These are phyloP conservation scores for Microbotryomycetes sp. DNA, from an alignment of 1,284 basidiomycete species.

Conservation along the genomic window DNA sequence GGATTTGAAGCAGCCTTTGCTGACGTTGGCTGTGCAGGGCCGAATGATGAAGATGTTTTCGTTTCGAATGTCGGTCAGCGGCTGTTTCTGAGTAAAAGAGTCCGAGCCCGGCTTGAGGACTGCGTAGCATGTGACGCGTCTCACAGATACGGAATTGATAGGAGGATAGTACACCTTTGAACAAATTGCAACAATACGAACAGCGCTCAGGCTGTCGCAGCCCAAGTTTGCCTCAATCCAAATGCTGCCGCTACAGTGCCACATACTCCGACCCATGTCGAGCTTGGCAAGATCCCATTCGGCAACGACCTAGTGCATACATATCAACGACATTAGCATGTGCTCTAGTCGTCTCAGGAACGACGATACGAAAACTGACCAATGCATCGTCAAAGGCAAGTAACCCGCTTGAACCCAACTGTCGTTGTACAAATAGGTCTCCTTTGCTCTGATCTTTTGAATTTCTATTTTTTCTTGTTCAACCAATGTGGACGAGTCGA, in stretches of 20 bases:
- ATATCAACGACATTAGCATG: background rate
- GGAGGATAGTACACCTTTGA: too few relatives aligned
- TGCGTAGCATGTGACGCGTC: too few relatives aligned
- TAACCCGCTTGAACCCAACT: conserved; percentile 66
- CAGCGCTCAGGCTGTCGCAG: conserved; percentile 18
- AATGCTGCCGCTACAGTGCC: conserved; percentile 24
- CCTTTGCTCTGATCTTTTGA: conserved; percentile 52
- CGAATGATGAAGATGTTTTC: too few relatives aligned
- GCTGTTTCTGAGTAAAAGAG: too few relatives aligned
- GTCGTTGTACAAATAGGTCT: conserved; percentile 66
- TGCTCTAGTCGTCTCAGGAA: background rate
- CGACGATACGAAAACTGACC: conserved; percentile 49
- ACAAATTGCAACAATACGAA: too few relatives aligned
- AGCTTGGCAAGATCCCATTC: conserved; percentile 20
- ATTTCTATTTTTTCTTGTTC: conserved; percentile 48
- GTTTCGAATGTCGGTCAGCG: too few relatives aligned
- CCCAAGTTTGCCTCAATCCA: conserved; percentile 22
- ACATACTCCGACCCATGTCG: conserved; percentile 29
- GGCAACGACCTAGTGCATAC: conserved; percentile 19
- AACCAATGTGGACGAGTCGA: conserved; percentile 37
- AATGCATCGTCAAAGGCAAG: conserved; percentile 73
- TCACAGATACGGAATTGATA: too few relatives aligned
- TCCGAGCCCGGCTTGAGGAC: too few relatives aligned
- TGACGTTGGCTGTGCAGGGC: too few relatives aligned
- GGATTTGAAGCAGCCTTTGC: too few relatives aligned